These are phyloP conservation scores for Bisporella sp. DNA, from an alignment of 2,329 filamentous ascomycete species.

Conservation along the genomic window DNA sequence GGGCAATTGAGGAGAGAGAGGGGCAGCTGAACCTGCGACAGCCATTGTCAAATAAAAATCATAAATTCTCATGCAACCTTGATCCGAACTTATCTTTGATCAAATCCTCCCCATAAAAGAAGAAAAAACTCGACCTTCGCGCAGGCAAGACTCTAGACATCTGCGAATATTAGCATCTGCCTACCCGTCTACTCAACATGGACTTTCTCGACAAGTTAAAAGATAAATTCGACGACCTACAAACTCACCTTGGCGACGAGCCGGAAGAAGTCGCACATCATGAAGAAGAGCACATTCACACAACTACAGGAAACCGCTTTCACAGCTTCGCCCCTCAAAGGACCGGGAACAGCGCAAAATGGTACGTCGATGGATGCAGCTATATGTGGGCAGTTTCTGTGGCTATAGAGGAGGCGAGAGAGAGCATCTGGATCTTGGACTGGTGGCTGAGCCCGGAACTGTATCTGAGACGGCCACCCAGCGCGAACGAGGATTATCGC, in stretches of 20 bases:
- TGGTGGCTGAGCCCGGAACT: constrained; percentile 86
- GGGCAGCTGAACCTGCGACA: too few relatives aligned
- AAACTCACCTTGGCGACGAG: constrained; percentile 34
- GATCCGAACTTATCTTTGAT: too few relatives aligned
- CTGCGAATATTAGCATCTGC: too few relatives aligned
- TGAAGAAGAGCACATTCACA: constrained; percentile 31
- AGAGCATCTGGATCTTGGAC: constrained; percentile 79
- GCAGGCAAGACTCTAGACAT: too few relatives aligned
- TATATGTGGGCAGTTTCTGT: constrained; percentile 83
- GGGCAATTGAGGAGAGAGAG: too few relatives aligned
- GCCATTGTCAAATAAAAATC: too few relatives aligned
- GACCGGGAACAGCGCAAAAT: constrained; percentile 69
- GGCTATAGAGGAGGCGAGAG: constrained; percentile 68
- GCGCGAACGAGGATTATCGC: constrained; percentile 75
- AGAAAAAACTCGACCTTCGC: too few relatives aligned
- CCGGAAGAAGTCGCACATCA: constrained; percentile 10
- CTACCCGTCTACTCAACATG: background rate
- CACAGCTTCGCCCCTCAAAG: constrained; percentile 68
- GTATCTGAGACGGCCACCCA: constrained; percentile 76
- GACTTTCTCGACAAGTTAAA: background rate
- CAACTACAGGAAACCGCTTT: constrained; percentile 45
- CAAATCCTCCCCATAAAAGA: too few relatives aligned
- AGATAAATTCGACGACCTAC: constrained; percentile 10
- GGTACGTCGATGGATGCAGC: constrained; percentile 78
- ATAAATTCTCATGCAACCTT: too few relatives aligned